Evolutionary conservation across 164 flowering plant genomes (phyloP).

Genomic region (Litsea cubeba): DNA sequence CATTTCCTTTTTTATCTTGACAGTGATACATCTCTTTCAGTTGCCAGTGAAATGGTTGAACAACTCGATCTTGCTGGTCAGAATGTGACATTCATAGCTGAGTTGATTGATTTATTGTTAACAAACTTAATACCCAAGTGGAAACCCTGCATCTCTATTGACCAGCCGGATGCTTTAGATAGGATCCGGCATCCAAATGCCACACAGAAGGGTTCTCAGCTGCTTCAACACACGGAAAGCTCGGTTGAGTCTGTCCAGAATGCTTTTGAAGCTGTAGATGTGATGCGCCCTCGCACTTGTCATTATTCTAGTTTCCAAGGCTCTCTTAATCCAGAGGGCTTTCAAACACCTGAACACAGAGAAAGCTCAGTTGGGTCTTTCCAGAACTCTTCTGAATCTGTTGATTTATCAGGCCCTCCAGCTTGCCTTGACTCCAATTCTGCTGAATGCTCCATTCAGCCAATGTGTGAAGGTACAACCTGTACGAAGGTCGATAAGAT

Average conservation of each 20-base stretch:
- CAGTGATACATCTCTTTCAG: constrained; percentile 65
- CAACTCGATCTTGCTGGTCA: constrained; percentile 66
- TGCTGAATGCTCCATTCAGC: constrained; percentile 10
- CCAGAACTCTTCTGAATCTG: constrained; percentile 14
- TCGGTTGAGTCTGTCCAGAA: constrained; percentile 19
- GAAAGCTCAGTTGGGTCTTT: constrained; percentile 19
- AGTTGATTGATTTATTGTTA: constrained; percentile 59
- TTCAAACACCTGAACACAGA: constrained; percentile 10
- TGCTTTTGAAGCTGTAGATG: constrained; percentile 12
- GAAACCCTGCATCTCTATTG: constrained; percentile 40
- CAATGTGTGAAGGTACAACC: constrained; percentile 15
- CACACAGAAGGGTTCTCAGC: constrained; percentile 1
- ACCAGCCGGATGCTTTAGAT: constrained; percentile 24
- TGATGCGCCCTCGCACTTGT: constrained; percentile 12
- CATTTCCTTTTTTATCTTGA: constrained; percentile 65
- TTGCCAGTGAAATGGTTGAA: constrained; percentile 87
- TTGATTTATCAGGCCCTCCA: constrained; percentile 12
- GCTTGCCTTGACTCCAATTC: constrained; percentile 18
- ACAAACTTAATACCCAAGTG: constrained; percentile 53
- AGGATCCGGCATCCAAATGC: constrained; percentile 12
- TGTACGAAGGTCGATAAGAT: constrained; percentile 17
- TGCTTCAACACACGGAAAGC: constrained; percentile 10
- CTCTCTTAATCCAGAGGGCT: constrained; percentile 7
- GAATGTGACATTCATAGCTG: constrained; percentile 71
- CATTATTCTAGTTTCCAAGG: constrained; percentile 17